These are phyloP conservation scores for Datisca glomerata DNA, from an alignment of 306 rosid genomes.

Conservation along the genomic window DNA sequence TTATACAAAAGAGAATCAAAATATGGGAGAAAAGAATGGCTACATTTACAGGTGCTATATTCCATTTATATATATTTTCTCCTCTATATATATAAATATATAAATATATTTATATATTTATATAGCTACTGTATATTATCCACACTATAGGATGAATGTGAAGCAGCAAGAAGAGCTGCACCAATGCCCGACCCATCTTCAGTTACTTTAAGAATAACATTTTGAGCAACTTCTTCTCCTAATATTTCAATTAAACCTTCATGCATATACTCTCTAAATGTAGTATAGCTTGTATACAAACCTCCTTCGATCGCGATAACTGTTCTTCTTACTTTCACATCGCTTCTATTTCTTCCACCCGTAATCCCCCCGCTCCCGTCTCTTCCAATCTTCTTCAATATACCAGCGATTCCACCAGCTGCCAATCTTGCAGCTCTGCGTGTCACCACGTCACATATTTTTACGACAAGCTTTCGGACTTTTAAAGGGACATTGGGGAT, in stretches of 20 bases:
- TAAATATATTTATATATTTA: constrained; percentile 37
- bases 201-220: constrained; percentile 59
- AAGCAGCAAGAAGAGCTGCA: constrained; percentile 80
- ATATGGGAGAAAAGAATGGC: constrained; percentile 45
- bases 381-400: constrained; percentile 83
- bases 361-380: constrained; percentile 80
- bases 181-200: constrained; percentile 87
- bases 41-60: constrained; percentile 50
- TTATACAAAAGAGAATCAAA: constrained; percentile 36
- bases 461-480: constrained; percentile 61
- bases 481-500: constrained; percentile 52
- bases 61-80: constrained; percentile 35
- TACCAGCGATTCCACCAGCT: constrained; percentile 83
- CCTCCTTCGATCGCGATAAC: constrained; percentile 79
- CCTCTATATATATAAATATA: constrained; percentile 14
- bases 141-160: constrained; percentile 51
- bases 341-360: constrained; percentile 58
- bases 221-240: constrained; percentile 65
- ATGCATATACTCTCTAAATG: constrained; percentile 66
- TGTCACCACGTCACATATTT: constrained; percentile 68
- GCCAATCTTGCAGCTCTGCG: constrained; percentile 83
- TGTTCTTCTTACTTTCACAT: constrained; percentile 46
- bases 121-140: constrained; percentile 61
- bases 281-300: constrained; percentile 54
- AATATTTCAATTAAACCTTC: constrained; percentile 68